Evolutionary conservation across 257 asterid genomes (phyloP).

Genomic region (Rhazya stricta): DNA sequence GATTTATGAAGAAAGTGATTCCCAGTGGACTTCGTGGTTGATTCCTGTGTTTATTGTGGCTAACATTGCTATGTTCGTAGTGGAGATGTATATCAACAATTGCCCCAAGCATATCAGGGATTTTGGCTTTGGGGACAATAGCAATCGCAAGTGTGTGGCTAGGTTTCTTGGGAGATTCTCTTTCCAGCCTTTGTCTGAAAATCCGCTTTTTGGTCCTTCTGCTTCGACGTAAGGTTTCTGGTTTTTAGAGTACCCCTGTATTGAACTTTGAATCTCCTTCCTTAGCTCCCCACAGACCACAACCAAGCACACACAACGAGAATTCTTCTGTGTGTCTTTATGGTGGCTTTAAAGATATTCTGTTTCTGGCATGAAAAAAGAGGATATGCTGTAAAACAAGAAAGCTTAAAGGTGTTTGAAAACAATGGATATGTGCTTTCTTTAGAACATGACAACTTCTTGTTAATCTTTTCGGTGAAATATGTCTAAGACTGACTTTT

Average conservation of each 20-base stretch:
- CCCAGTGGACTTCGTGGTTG: conserved; percentile 74
- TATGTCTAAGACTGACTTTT: not conserved
- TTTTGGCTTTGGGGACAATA: conserved; percentile 1
- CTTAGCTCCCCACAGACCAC: not conserved
- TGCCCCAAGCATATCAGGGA: conserved; percentile 47
- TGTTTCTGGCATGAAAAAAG: not conserved
- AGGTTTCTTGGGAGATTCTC: conserved; percentile 74
- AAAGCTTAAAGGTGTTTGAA: not conserved
- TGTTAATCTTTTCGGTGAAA: not conserved
- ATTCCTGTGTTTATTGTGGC: conserved; percentile 63
- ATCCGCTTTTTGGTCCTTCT: conserved; percentile 90
- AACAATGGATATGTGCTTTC: not conserved
- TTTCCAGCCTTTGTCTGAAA: conserved; percentile 72
- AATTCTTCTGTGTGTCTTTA: not conserved
- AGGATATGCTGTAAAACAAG: not conserved
- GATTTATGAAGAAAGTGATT: conserved; percentile 33
- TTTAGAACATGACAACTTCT: not conserved
- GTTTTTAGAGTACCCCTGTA: not conserved
- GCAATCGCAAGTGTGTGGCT: conserved; percentile 43
- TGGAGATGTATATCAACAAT: conserved; percentile 67
- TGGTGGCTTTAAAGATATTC: not conserved
- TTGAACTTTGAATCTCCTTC: conserved; percentile 12
- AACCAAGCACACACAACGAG: not conserved
- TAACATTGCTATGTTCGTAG: conserved; percentile 52
- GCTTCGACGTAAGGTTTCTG: conserved; percentile 57